phyloP scores from a whole-genome alignment of 257 asterid species.

The Fraxinus excelsior region DNA sequence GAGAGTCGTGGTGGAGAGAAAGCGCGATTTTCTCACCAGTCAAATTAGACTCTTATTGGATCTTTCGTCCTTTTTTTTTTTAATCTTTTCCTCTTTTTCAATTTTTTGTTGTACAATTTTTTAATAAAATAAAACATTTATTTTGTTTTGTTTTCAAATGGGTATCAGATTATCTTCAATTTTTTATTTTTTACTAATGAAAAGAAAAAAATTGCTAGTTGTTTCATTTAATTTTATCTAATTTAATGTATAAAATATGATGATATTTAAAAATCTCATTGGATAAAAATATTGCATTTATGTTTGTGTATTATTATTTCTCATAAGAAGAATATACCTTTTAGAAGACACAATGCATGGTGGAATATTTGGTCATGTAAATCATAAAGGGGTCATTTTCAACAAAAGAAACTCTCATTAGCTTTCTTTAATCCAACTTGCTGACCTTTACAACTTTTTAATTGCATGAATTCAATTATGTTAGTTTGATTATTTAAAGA shows the following conservation, averaged over 20 bases:
- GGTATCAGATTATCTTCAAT: too few relatives aligned
- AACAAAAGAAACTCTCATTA: background rate
- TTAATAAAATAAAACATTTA: background rate
- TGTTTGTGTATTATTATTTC: too few relatives aligned
- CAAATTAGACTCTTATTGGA: background rate
- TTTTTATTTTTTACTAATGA: too few relatives aligned
- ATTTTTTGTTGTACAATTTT: background rate
- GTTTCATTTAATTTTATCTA: too few relatives aligned
- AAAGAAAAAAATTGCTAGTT: too few relatives aligned
- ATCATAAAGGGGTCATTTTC: background rate
- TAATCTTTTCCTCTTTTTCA: background rate
- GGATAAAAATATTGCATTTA: too few relatives aligned
- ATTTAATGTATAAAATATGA: too few relatives aligned
- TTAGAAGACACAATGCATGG: too few relatives aligned
- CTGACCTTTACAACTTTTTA: background rate
- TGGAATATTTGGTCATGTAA: background rate
- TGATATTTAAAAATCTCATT: too few relatives aligned
- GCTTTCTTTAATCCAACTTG: background rate
- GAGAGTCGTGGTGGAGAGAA: slow-evolving; percentile 18
- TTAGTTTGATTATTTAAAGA: background rate
- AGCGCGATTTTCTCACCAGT: background rate
- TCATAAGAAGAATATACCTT: too few relatives aligned
- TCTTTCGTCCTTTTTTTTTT: background rate
- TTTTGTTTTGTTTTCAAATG: background rate
- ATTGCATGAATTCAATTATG: background rate